Evolutionary conservation across 768 basidiomycete species (phyloP).

Genomic region (Naganishia vishniacii): DNA sequence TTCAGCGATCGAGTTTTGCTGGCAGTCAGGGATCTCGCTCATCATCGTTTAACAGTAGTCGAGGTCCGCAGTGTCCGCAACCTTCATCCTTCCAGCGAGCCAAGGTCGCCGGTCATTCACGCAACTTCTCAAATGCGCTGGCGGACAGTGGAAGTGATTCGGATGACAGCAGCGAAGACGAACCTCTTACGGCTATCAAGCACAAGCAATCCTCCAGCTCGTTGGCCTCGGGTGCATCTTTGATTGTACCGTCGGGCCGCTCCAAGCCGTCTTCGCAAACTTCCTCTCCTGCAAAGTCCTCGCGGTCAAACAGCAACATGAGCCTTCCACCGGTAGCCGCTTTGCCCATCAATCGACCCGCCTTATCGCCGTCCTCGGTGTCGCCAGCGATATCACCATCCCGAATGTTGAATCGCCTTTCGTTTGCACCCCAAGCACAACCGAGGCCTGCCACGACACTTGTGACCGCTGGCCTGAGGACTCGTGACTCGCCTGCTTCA

Average conservation of each 20-base stretch:
- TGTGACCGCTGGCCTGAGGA: neutral
- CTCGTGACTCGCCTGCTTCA: conserved; percentile 27
- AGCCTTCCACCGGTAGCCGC: neutral
- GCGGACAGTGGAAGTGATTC: conserved; percentile 10
- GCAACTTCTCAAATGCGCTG: neutral
- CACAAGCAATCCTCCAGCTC: conserved; percentile 20
- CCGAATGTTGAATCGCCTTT: neutral
- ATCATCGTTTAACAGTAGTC: neutral
- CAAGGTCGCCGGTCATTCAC: conserved; percentile 12
- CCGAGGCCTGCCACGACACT: neutral
- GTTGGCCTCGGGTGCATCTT: conserved; percentile 1
- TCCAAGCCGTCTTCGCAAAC: neutral
- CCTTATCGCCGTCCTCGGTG: conserved; percentile 2
- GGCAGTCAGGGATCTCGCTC: neutral
- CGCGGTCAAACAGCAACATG: conserved; percentile 1
- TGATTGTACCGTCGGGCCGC: neutral
- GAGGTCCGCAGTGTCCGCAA: neutral
- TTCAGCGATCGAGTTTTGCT: neutral
- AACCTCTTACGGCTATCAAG: conserved; percentile 20
- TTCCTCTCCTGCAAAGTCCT: conserved; percentile 9
- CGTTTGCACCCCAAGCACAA: neutral
- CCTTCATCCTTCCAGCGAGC: conserved; percentile 10
- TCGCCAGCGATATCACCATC: neutral
- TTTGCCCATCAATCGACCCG: neutral
- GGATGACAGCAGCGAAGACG: conserved; percentile 24